Evolutionary conservation across 257 asterid species (phyloP), one percentile per base, ranked within the genome.

Genomic region (Lithospermum erythrorhizon): DNA sequence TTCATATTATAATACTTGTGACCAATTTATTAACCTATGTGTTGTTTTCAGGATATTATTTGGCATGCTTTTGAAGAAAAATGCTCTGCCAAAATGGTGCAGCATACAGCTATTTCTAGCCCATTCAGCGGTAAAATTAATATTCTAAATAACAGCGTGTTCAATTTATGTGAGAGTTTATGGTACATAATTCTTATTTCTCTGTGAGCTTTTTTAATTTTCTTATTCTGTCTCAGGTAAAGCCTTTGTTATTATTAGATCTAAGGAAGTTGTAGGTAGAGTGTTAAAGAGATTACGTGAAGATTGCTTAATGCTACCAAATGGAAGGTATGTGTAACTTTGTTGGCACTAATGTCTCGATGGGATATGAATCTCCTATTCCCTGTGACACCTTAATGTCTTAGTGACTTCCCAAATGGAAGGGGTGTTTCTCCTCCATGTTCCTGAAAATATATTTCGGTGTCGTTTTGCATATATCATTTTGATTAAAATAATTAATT

Each of bases 221-320:
- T 21, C 58, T 60, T 55, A 65, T 48, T 55, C 41, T 70, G 65
- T 70, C 69, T 61, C 74, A 91, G 98, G 98, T 71, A 87, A 77
- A 81, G 98, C 98, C 61, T 66, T 91, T 32, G 82, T 70, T 61
- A 76, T 81, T 30, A 70, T 91, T 64, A 77, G 61, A 71, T 52
- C 94, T 62, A 82, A 75, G 64, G 93, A 78, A 61, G 90, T 72
- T 48, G 90, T 83, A 18, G 73, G 78, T 56, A 73, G 66, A 69
- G 82, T 83, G 35, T 30, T 79, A 64, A 59, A 53, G 56, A 65
- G 69, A 74, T 76, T 91, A 69, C 73, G 64, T 18, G 86, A 72
- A 30, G 77, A 73, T 58, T 91, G 96, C 83, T 72, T 91, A 76
- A 63, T 87, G 75, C 61, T 91, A 63, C 75, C 94, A 41, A 79